Percentiles rank a stretch among this genome's conserved stretches.
Evolutionary conservation across 306 rosid genomes (phyloP).

Genomic region (Carpinus viminea): DNA sequence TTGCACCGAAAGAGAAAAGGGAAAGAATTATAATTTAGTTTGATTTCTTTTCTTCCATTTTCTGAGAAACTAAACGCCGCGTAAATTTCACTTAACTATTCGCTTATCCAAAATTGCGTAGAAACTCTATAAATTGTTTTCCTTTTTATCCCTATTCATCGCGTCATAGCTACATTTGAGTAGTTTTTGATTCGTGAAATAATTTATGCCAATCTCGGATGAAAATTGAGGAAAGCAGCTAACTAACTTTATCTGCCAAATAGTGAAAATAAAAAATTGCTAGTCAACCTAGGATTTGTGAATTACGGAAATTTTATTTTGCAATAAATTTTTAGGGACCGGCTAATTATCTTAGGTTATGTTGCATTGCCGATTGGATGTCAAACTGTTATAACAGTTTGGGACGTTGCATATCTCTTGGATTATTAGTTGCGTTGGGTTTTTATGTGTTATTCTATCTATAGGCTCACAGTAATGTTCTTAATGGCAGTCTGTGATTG

Average conservation of each 20-base stretch:
- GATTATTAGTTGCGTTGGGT: not conserved
- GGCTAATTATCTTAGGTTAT: not conserved
- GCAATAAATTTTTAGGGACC: not conserved
- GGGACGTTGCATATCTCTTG: not conserved
- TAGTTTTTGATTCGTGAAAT: not conserved
- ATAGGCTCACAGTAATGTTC: not conserved
- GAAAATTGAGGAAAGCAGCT: not conserved
- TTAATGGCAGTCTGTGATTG: slow-evolving; percentile 6
- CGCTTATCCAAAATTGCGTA: not conserved
- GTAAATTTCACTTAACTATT: not conserved
- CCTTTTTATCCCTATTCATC: not conserved
- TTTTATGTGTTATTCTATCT: not conserved
- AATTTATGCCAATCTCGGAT: not conserved
- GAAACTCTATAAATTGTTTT: not conserved
- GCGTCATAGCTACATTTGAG: not conserved
- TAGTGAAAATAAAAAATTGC: not conserved
- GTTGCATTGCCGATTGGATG: not conserved
- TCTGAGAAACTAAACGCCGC: not conserved
- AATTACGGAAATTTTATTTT: not conserved
- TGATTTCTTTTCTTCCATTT: not conserved
- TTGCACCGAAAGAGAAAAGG: not conserved
- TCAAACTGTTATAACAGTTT: not conserved
- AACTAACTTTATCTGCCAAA: not conserved
- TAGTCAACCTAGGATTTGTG: not conserved
- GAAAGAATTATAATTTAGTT: not conserved